Evolutionary conservation across 805 yeast genomes (phyloP).

Genomic region (Yamadazyma ubonensis): DNA sequence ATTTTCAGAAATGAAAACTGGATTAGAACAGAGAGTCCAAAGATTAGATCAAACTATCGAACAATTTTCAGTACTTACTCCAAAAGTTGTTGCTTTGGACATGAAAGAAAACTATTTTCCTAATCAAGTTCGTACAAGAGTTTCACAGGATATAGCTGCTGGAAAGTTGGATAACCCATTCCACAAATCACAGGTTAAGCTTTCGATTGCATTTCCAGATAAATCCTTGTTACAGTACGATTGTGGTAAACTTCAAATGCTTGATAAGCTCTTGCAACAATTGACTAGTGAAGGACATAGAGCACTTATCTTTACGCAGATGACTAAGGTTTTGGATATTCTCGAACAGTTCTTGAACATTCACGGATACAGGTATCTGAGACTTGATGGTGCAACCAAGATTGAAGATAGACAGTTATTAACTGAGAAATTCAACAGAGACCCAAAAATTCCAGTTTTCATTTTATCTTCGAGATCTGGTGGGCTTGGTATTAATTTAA

Average conservation of each 20-base stretch:
- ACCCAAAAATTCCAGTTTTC: conserved; percentile 82
- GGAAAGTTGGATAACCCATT: conserved; percentile 53
- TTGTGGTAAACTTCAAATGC: conserved; percentile 91
- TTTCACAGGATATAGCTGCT: conserved; percentile 28
- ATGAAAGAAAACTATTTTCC: conserved; percentile 56
- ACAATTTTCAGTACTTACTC: conserved; percentile 83
- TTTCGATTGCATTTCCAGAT: conserved; percentile 95
- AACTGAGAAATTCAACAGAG: conserved; percentile 90
- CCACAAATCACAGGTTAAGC: conserved; percentile 80
- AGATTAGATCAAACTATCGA: conserved; percentile 55
- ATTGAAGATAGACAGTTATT: conserved; percentile 94
- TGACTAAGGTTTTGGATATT: conserved; percentile 94
- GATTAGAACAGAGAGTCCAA: conserved; percentile 28
- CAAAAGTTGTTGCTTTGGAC: conserved; percentile 77
- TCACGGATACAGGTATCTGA: conserved; percentile 91
- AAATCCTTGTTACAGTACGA: conserved; percentile 89
- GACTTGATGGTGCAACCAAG: conserved; percentile 96
- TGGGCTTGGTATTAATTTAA: conserved; percentile 94
- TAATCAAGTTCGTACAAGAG: conserved; percentile 30
- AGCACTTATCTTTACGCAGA: conserved; percentile 93
- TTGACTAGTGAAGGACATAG: conserved; percentile 87
- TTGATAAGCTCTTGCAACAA: conserved; percentile 72
- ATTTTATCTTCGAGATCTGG: conserved; percentile 96
- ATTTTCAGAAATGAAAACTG: conserved; percentile 21
- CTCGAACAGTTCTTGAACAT: conserved; percentile 90